Evolutionary conservation across 208 protist genomes (phyloP).

Genomic region (Porcisia hertigi): DNA sequence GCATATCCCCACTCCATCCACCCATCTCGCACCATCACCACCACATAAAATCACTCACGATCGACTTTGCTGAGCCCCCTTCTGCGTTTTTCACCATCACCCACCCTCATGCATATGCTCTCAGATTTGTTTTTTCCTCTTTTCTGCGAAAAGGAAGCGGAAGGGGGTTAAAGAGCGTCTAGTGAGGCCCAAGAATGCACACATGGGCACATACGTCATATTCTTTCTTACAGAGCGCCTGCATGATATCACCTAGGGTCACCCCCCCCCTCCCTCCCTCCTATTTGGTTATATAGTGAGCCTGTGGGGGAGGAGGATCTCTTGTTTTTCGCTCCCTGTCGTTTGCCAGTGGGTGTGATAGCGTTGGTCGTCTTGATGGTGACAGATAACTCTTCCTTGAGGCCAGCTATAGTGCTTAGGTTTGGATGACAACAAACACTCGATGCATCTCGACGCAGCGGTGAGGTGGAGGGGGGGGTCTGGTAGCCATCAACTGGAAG

Average conservation of each 20-base stretch:
- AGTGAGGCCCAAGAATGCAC: background rate
- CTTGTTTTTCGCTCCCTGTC: background rate
- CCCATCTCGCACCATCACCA: no score
- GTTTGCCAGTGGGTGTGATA: background rate
- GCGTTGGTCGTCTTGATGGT: background rate
- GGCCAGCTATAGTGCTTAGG: background rate
- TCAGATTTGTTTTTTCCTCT: background rate
- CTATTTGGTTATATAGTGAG: background rate
- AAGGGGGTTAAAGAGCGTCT: background rate
- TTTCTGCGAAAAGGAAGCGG: background rate
- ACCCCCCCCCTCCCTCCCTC: background rate
- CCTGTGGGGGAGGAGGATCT: no score
- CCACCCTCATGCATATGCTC: background rate
- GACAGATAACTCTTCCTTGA: background rate
- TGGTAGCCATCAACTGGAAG: background rate
- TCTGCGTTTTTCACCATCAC: background rate
- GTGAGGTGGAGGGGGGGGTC: background rate
- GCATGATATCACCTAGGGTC: background rate
- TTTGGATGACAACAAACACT: background rate
- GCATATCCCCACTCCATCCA: background rate
- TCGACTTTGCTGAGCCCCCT: background rate
- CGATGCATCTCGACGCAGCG: background rate
- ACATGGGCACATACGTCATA: background rate
- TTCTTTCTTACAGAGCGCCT: background rate
- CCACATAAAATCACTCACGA: background rate